A percentile compares a stretch with the other conserved stretches of the same genome.
Evolutionary conservation across 495 filamentous ascomycete species (phyloP).

Genomic region (Podospora appendiculata): DNA sequence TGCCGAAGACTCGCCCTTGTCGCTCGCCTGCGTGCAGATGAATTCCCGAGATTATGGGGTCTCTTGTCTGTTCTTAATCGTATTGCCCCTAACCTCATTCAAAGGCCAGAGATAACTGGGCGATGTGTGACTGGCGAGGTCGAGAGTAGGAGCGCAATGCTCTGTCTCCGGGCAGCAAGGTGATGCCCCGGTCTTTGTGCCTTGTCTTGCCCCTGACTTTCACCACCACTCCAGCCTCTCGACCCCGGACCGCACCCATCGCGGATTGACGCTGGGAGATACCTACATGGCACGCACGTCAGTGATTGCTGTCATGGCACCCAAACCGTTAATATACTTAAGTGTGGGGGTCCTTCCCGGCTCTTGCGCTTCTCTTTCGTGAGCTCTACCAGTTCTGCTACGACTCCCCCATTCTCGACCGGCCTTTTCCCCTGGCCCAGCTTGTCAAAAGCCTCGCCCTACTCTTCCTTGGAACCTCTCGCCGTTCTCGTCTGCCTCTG

Average conservation of each 20-base stretch:
- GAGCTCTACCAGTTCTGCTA: conserved; percentile 11
- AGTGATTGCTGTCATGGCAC: conserved; percentile 19
- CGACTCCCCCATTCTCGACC: conserved; percentile 2
- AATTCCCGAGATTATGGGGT: conserved; percentile 25
- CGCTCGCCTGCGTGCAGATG: conserved; percentile 23
- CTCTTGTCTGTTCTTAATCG: conserved; percentile 11
- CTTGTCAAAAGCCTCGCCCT: not conserved
- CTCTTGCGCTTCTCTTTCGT: conserved; percentile 5
- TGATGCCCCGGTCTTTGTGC: conserved; percentile 14
- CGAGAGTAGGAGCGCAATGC: conserved; percentile 7
- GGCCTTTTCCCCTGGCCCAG: not conserved
- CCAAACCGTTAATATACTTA: conserved; percentile 22
- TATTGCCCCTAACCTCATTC: conserved; percentile 12
- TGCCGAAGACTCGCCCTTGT: conserved; percentile 18
- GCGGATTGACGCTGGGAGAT: conserved; percentile 17
- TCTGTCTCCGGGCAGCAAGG: conserved; percentile 12
- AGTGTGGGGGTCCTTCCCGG: conserved; percentile 18
- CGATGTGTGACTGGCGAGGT: conserved; percentile 26
- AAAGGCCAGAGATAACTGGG: conserved; percentile 23
- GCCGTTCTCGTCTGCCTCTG: not conserved
- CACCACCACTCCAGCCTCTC: conserved; percentile 4
- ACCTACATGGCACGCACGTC: conserved; percentile 10
- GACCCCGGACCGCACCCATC: conserved; percentile 13
- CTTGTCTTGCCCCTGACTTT: conserved; percentile 13
- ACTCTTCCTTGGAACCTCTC: not conserved